These are phyloP conservation scores for Ceriops zippeliana DNA, from an alignment of 345 rosid genomes.

Conservation along the genomic window DNA sequence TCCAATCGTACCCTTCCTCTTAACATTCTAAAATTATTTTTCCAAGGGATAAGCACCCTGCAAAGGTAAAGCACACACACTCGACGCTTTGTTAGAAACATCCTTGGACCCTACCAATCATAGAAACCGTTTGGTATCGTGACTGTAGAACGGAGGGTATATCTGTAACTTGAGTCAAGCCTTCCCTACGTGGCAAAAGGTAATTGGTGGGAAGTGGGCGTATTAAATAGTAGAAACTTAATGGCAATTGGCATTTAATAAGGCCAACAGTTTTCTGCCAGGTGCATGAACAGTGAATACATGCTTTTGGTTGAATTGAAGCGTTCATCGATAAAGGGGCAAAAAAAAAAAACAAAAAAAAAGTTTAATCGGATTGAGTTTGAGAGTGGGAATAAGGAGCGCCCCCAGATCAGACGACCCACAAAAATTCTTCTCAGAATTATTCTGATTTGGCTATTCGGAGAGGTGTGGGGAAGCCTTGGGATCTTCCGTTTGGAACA, in stretches of 20 bases:
- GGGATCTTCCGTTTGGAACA: constrained; percentile 1
- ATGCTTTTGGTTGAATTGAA: too few relatives aligned
- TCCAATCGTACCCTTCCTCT: not conserved
- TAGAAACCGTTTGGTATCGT: not conserved
- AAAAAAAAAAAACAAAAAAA: too few relatives aligned
- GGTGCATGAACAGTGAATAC: too few relatives aligned
- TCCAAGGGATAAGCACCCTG: too few relatives aligned
- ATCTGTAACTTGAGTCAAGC: not conserved
- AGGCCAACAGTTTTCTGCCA: too few relatives aligned
- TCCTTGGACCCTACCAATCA: not conserved
- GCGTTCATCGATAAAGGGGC: too few relatives aligned
- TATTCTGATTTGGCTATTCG: not conserved
- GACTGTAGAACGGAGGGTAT: not conserved
- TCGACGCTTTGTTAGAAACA: not conserved
- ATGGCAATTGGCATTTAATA: not conserved
- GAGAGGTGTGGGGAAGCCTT: not conserved
- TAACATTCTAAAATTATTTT: too few relatives aligned
- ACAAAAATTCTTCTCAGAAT: not conserved
- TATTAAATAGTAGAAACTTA: not conserved
- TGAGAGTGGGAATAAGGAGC: not conserved
- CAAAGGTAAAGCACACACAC: too few relatives aligned
- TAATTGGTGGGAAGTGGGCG: not conserved
- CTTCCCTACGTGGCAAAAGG: not conserved
- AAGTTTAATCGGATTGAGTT: too few relatives aligned
- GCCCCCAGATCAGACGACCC: not conserved